A percentile compares a stretch with the other conserved stretches of the same genome.
These are phyloP conservation scores for Hsuehochloa calcarea DNA, from an alignment of 176 grass and related monocot genomes.

Conservation along the genomic window DNA sequence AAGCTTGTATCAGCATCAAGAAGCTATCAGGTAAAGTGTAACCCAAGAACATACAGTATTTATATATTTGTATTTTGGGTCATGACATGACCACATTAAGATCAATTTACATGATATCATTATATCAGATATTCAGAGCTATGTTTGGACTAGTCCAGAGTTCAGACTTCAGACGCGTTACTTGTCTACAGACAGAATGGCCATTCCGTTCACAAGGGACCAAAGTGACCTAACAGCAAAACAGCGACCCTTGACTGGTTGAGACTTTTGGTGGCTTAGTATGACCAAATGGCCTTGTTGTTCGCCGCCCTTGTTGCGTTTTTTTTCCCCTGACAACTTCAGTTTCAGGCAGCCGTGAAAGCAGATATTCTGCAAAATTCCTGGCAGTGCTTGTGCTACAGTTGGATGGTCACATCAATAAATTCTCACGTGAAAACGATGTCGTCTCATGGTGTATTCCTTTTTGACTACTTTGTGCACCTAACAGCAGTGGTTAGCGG, in stretches of 20 bases:
- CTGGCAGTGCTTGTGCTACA: background rate
- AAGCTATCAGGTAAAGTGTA: background rate
- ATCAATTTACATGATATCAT: background rate
- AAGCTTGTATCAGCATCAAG: background rate
- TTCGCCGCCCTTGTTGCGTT: background rate
- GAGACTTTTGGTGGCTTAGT: background rate
- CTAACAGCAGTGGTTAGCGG: background rate
- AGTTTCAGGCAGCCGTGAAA: background rate
- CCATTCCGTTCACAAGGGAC: background rate
- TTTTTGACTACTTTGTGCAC: background rate
- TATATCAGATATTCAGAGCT: background rate
- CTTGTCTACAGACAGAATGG: background rate
- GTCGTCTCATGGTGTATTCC: background rate
- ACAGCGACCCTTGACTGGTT: background rate
- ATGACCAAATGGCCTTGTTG: background rate
- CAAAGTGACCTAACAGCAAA: background rate
- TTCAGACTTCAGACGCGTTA: background rate
- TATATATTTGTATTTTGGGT: too few relatives aligned
- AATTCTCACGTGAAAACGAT: background rate
- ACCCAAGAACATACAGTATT: background rate
- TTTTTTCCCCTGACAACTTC: background rate
- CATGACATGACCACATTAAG: too few relatives aligned
- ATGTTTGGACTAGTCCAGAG: background rate
- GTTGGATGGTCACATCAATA: slow-evolving; percentile 32
- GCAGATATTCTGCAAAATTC: background rate